Percentiles rank a stretch among this genome's conserved stretches.
Evolutionary conservation across 495 filamentous ascomycete species (phyloP).

Genomic region (Umbilicaria muhlenbergii): DNA sequence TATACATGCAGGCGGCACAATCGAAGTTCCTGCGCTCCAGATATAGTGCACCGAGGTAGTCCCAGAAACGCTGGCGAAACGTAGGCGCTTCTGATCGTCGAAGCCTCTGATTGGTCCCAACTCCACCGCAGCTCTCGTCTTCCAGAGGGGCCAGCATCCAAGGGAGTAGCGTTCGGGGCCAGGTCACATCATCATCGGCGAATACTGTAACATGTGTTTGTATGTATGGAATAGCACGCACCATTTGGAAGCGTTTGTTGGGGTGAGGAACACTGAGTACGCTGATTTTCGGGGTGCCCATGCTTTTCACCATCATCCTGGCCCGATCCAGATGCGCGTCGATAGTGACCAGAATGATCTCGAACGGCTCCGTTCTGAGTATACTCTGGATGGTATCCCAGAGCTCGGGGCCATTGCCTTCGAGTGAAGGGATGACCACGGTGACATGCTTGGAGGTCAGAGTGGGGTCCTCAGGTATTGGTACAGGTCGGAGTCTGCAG

Average conservation of each 20-base stretch:
- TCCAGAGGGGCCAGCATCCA: conserved; percentile 84
- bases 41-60: conserved; percentile 68
- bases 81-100: conserved; percentile 44
- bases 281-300: conserved; percentile 37
- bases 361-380: conserved; percentile 36
- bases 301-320: conserved; percentile 31
- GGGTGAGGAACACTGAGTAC: conserved; percentile 40
- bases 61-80: conserved; percentile 43
- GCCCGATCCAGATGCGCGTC: conserved; percentile 43
- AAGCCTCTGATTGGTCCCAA: conserved; percentile 69
- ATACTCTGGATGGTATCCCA: conserved; percentile 44
- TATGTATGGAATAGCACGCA: conserved; percentile 62
- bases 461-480: conserved; percentile 43
- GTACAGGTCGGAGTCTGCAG: conserved; percentile 47
- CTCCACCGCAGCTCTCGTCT: conserved; percentile 57
- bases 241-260: conserved; percentile 78
- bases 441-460: conserved; percentile 57
- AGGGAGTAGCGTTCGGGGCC: conserved; percentile 57
- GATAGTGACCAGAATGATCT: conserved; percentile 49
- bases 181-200: conserved; percentile 78
- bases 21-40: conserved; percentile 79
- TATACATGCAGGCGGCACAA: conserved; percentile 69
- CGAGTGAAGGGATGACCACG: conserved; percentile 56
- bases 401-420: conserved; percentile 42
- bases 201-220: conserved; percentile 60